Evolutionary conservation across 1,284 basidiomycete genomes (phyloP), one percentile per base, ranked within the genome.

Genomic region (Trametes hirsuta): DNA sequence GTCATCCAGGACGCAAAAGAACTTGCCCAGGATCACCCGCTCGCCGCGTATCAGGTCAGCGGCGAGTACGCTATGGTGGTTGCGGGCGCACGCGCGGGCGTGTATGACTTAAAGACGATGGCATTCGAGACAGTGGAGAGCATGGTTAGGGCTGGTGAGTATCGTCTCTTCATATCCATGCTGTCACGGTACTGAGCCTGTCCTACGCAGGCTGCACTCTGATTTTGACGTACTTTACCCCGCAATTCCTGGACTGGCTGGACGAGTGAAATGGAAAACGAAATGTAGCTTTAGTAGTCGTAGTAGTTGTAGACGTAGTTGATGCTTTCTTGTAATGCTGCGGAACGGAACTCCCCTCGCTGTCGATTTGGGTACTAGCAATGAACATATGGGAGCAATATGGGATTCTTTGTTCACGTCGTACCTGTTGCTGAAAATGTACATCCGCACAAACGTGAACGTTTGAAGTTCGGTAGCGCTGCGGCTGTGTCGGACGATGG

Each of bases 61-160:
- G 97, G 97, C 10, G 97, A 99, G 75, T 99, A 93, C 69, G 95
- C 97, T 4, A 98, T 98, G 95, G 81, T 99, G 30, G 88, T 93
- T 58, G 97, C 97, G 0, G 97, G 95, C 34, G 97, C 97, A 6
- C 82, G 83, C 14, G 94, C 95, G 4, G 97, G 97, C 10, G 91
- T 99, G 14, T 99, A 97, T 72, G 93, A 94, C 62, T 79, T 99
- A 60, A 88, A 86, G 64, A 84, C 87, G 30, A 95, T 98, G 94
- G 97, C 96, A 3, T 95, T 97, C 66, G 97, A 99, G 79, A 92
- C 87, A 5, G 85, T 87, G 3, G 94, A 97, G 59, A 86, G 93
- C 65, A 93, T 98, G 85, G 80, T 98, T 47, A 83, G 97, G 36
- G 96, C 97, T 18, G 95, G 94, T 88, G 68, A 64, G 84, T 81